Base-by-base conservation (phyloP, 305 asterid genomes). In the Rubia balearica region DNA sequence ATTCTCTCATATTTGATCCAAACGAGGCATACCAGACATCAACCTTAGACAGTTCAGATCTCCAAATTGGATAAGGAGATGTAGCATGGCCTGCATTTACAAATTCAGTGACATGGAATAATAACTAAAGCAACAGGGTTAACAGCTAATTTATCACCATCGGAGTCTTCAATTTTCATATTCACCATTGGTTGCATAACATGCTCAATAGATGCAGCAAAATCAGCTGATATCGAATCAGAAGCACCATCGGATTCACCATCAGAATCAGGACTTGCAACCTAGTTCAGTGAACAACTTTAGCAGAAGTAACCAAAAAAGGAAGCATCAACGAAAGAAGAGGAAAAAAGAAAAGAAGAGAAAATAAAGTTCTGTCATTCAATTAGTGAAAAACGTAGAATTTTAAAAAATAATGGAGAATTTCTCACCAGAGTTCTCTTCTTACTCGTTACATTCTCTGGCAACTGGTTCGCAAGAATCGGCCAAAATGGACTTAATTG, bases 1-100 rank as follows among this genome's bases (percentile, higher is more conserved):
- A 74, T 56, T 64, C 61, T 71, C 76, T 75, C 94, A 90, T 90
- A 80, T 90, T 93, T 77, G 97, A 93, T 77, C 98, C 98, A 75
- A 30, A 93, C 48, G 90, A 33, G 53, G 98, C 98, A 83, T 90
- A 93, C 97, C 97, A 93, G 70, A 90, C 27, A 61, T 84, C 65
- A 72, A 83, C 80, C 79, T 84, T 83, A 14, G 89, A 84, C 76
- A 87, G 89, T 77, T 87, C 96, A 62, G 84, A 78, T 79, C 96
- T 85, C 97, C 96, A 93, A 63, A 82, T 68, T 69, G 81, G 82
- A 73, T 76, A 55, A 75, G 73, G 71, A 41, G 73, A 24, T 57
- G 49, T 75, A 71, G 74, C 86, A 55, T 76, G 81, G 73, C 72
- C 95, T 84, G 78, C 72, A 61, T 33, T 73, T 73, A 73, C 61